Evolutionary conservation across 2,329 filamentous ascomycete genomes (phyloP).

Genomic region (Fusarium secorum): DNA sequence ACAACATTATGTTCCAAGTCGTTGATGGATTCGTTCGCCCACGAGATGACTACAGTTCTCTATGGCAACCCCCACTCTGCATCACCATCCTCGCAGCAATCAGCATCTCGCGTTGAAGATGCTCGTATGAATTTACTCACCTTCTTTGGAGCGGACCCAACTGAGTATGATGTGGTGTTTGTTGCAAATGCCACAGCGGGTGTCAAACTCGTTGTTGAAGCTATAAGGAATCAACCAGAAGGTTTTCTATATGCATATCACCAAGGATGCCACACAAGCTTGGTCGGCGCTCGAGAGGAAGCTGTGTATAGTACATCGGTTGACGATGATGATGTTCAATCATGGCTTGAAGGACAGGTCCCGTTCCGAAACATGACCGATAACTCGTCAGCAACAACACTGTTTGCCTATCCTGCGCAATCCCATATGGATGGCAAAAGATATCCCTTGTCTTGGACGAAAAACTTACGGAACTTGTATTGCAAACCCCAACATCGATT

Average conservation of each 20-base stretch:
- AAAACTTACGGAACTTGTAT: slow-evolving; percentile 50
- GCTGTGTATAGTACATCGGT: slow-evolving; percentile 73
- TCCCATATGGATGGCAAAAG: slow-evolving; percentile 90
- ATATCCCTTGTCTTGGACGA: slow-evolving; percentile 75
- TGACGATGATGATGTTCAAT: slow-evolving; percentile 66
- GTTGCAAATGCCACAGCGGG: slow-evolving; percentile 92
- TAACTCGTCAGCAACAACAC: slow-evolving; percentile 40
- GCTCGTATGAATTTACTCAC: slow-evolving; percentile 73
- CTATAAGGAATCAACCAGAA: slow-evolving; percentile 70
- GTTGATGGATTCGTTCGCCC: slow-evolving; percentile 78
- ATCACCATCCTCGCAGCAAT: slow-evolving; percentile 80
- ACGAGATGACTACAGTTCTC: slow-evolving; percentile 79
- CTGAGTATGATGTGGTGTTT: slow-evolving; percentile 87
- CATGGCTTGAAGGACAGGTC: slow-evolving; percentile 64
- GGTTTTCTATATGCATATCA: slow-evolving; percentile 89
- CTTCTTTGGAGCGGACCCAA: slow-evolving; percentile 83
- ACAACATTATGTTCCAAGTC: slow-evolving; percentile 85
- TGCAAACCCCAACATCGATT: slow-evolving; percentile 41
- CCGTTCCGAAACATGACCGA: slow-evolving; percentile 40
- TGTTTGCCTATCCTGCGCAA: slow-evolving; percentile 87
- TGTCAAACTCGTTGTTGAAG: slow-evolving; percentile 85
- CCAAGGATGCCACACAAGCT: slow-evolving; percentile 82
- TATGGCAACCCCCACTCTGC: slow-evolving; percentile 94
- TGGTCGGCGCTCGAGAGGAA: slow-evolving; percentile 81
- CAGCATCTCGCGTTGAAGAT: slow-evolving; percentile 78